Evolutionary conservation across 2,329 filamentous ascomycete genomes (phyloP).

Genomic region (Fusarium proliferatum): DNA sequence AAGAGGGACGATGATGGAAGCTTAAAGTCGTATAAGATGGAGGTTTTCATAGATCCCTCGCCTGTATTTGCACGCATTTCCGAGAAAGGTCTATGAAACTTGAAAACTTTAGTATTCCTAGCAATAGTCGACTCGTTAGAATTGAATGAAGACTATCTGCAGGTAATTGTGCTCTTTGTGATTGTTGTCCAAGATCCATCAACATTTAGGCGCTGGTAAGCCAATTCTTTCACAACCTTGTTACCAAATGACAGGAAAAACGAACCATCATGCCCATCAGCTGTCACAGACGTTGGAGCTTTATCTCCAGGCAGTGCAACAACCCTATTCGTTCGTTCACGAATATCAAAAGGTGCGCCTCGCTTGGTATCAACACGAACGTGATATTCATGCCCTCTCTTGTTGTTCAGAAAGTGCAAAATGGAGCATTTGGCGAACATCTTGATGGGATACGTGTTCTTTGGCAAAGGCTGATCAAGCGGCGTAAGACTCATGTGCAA

Average conservation of each 20-base stretch:
- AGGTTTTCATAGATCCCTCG: background rate
- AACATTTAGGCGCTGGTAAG: slow-evolving; percentile 26
- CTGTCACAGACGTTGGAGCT: background rate
- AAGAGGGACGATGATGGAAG: background rate
- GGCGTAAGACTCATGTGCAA: slow-evolving; percentile 47
- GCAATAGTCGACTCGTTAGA: background rate
- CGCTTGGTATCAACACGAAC: slow-evolving; percentile 22
- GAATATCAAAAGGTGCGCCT: slow-evolving; percentile 26
- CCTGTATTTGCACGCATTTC: slow-evolving; percentile 2
- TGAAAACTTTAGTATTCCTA: too few species aligned
- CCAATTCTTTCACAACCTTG: background rate
- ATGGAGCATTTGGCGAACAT: slow-evolving; percentile 29
- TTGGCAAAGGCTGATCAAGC: slow-evolving; percentile 47
- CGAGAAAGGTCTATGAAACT: background rate
- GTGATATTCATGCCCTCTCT: background rate
- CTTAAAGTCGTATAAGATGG: background rate
- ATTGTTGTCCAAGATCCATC: slow-evolving; percentile 30
- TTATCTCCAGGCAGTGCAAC: slow-evolving; percentile 6
- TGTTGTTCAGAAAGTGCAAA: background rate
- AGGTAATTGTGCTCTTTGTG: background rate
- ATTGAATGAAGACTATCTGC: background rate
- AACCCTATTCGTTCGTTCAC: slow-evolving; percentile 29
- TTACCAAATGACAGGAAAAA: slow-evolving; percentile 14
- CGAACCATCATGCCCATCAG: background rate
- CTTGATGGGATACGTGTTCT: slow-evolving; percentile 46